Evolutionary conservation across 2,329 filamentous ascomycete species (phyloP).

Genomic region (Monosporascus sp.): DNA sequence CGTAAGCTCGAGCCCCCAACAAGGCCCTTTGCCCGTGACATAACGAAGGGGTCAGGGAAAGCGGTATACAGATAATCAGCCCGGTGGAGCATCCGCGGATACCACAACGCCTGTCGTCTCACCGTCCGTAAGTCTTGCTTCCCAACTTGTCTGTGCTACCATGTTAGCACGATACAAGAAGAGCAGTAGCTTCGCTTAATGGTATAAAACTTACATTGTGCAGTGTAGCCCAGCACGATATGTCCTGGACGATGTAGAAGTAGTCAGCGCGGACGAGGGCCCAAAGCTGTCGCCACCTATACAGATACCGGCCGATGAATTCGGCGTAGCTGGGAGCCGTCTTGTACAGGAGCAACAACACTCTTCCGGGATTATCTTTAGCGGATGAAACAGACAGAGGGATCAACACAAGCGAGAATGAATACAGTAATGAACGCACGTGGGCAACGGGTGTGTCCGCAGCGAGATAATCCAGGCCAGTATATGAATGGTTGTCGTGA

Average conservation of each 20-base stretch:
- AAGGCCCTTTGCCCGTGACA: too few species aligned
- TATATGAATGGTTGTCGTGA: slow-evolving; percentile 1
- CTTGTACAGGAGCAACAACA: slow-evolving; percentile 40
- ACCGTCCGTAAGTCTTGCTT: too few species aligned
- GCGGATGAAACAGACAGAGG: background rate
- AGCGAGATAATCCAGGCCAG: background rate
- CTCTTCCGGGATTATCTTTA: slow-evolving; percentile 26
- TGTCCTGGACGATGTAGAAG: slow-evolving; percentile 6
- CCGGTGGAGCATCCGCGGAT: too few species aligned
- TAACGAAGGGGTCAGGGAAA: too few species aligned
- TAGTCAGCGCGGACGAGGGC: slow-evolving; percentile 2
- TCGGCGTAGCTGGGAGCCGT: slow-evolving; percentile 37
- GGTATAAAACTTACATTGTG: slow-evolving; percentile 36
- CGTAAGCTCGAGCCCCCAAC: too few species aligned
- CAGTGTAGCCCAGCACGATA: slow-evolving; percentile 17
- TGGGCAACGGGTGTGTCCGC: background rate
- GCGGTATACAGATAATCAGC: too few species aligned
- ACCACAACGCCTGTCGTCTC: too few species aligned
- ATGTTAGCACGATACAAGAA: too few species aligned
- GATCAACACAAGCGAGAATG: background rate
- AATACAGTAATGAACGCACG: slow-evolving; percentile 7
- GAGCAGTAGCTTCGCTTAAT: too few species aligned
- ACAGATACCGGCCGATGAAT: slow-evolving; percentile 37
- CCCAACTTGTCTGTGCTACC: too few species aligned
- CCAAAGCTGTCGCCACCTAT: slow-evolving; percentile 5